Percentiles rank a stretch among this genome's conserved stretches.
phyloP scores from a whole-genome alignment of 2,329 filamentous ascomycete species.

The Arthrobotrys iridis region DNA sequence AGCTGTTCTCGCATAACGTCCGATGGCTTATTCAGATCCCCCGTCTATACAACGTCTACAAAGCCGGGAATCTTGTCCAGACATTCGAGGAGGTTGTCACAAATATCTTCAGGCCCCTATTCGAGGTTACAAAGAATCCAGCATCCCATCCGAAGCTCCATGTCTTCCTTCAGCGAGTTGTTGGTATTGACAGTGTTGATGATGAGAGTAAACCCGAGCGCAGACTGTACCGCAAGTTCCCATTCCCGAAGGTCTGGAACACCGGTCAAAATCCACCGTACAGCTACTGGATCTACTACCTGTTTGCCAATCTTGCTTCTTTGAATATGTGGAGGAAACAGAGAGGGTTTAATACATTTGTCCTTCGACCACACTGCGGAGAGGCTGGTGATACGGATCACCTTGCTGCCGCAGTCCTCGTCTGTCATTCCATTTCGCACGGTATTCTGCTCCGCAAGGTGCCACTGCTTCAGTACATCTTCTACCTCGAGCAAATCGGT shows the following conservation, averaged over 20 bases:
- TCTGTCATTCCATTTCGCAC: constrained; percentile 96
- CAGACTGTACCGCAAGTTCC: constrained; percentile 94
- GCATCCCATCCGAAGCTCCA: constrained; percentile 89
- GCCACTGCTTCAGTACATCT: constrained; percentile 92
- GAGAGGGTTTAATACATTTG: constrained; percentile 94
- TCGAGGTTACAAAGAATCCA: constrained; percentile 91
- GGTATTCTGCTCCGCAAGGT: constrained; percentile 92
- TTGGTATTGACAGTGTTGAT: constrained; percentile 97
- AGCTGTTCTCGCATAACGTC: constrained; percentile 96
- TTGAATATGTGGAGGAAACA: constrained; percentile 91
- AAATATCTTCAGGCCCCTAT: constrained; percentile 92
- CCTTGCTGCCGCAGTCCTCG: constrained; percentile 87
- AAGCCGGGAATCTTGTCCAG: constrained; percentile 83
- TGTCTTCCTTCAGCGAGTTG: constrained; percentile 90
- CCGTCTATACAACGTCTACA: constrained; percentile 94
- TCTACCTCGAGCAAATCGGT: constrained; percentile 97
- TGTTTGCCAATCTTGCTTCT: constrained; percentile 92
- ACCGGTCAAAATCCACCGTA: constrained; percentile 97
- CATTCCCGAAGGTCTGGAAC: constrained; percentile 85
- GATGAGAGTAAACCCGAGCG: constrained; percentile 97
- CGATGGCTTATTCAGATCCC: constrained; percentile 97
- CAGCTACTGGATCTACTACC: constrained; percentile 98
- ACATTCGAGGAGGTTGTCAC: constrained; percentile 89
- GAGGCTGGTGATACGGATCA: constrained; percentile 98
- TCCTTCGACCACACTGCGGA: constrained; percentile 91